A percentile compares a stretch with the other conserved stretches of the same genome.
phyloP scores from a whole-genome alignment of 2,329 filamentous ascomycete species.

The Sarocladium oryzae region DNA sequence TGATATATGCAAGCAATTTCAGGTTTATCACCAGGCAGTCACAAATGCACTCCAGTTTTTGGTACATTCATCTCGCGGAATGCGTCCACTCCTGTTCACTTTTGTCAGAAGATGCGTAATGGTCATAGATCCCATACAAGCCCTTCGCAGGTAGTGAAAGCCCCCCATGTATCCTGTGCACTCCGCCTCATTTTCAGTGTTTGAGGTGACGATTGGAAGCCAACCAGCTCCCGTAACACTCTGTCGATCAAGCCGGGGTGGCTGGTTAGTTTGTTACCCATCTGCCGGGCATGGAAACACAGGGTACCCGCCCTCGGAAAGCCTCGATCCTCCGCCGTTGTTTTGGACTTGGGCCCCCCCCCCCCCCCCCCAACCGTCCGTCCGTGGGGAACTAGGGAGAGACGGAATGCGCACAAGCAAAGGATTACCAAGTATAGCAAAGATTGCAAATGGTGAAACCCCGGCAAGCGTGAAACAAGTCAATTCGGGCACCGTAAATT shows the following conservation, averaged over 20 bases:
- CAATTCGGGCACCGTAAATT: not conserved
- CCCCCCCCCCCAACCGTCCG: too few relatives aligned
- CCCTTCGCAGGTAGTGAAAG: too few relatives aligned
- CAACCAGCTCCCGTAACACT: not conserved
- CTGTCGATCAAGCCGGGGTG: not conserved
- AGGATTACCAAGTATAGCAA: not conserved
- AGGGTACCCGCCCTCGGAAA: not conserved
- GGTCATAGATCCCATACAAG: not conserved
- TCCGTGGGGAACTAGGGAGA: not conserved
- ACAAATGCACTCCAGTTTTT: too few relatives aligned
- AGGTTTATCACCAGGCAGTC: not conserved
- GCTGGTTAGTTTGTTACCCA: not conserved
- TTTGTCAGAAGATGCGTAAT: too few relatives aligned
- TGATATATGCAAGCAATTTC: slow-evolving; percentile 1
- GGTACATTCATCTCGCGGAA: too few relatives aligned
- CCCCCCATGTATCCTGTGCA: not conserved
- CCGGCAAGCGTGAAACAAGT: not conserved
- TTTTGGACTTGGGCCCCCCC: not conserved
- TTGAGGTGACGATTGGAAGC: not conserved
- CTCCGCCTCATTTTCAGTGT: not conserved
- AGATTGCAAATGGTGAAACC: not conserved
- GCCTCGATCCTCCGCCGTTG: not conserved
- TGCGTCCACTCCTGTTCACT: too few relatives aligned
- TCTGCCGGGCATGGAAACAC: slow-evolving; percentile 5
- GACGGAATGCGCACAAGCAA: not conserved